Conservation (phyloP, 306 rosid genomes). For the Vigna hirtella region DNA sequence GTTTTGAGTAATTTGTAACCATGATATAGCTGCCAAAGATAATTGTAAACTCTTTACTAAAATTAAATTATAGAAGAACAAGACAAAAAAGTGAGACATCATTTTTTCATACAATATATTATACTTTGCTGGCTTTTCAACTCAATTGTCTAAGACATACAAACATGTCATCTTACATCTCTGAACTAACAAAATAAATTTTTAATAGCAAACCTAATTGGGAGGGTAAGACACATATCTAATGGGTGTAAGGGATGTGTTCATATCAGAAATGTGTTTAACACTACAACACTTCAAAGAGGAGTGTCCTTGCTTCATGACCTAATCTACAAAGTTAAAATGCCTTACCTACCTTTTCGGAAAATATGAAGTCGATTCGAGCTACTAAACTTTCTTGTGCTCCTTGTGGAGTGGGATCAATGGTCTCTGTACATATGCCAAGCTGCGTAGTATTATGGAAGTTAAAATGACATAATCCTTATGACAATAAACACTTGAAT, state of each 20-base stretch:
- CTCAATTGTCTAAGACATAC: not conserved
- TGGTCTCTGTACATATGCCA: slow-evolving; percentile 53
- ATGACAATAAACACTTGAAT: slow-evolving; percentile 30
- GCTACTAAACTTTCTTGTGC: slow-evolving; percentile 64
- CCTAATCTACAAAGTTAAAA: slow-evolving; percentile 1
- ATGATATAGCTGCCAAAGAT: slow-evolving; percentile 21
- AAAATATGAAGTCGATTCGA: slow-evolving; percentile 63
- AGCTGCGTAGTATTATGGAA: slow-evolving; percentile 63
- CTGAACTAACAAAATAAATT: not conserved
- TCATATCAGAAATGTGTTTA: not conserved
- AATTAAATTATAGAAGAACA: slow-evolving; percentile 17
- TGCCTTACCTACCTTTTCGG: slow-evolving; percentile 72
- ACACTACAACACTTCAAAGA: not conserved
- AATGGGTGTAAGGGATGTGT: not conserved
- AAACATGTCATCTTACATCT: not conserved
- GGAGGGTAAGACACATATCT: not conserved
- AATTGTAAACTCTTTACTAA: slow-evolving; percentile 23
- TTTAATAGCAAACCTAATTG: not conserved
- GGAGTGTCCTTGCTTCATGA: not conserved
- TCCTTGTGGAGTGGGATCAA: slow-evolving; percentile 62
- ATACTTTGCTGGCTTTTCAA: not conserved
- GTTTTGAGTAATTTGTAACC: slow-evolving; percentile 27
- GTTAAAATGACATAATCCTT: slow-evolving; percentile 15
- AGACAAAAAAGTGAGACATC: not conserved
- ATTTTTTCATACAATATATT: not conserved